A percentile compares a stretch with the other conserved stretches of the same genome.
phyloP scores from a whole-genome alignment of 441 rosid genomes.

The Flueggea neowawraea region DNA sequence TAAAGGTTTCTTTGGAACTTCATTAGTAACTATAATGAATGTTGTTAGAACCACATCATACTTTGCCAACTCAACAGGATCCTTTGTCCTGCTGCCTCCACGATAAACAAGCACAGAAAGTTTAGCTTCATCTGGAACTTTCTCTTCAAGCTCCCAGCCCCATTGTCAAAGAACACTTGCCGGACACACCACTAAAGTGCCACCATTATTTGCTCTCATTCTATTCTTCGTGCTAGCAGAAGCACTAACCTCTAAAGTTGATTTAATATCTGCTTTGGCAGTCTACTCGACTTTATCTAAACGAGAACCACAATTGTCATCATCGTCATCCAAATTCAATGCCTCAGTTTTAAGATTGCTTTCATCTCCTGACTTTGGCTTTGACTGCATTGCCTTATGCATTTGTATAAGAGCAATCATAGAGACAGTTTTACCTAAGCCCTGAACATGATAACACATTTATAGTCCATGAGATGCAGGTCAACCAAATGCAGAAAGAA shows the following conservation, averaged over 20 bases:
- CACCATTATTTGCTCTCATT: constrained; percentile 66
- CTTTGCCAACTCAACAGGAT: constrained; percentile 74
- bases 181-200: constrained; percentile 96
- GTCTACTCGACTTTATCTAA: constrained; percentile 32
- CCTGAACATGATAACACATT: constrained; percentile 45
- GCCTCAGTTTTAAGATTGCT: constrained; percentile 61
- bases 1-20: constrained; percentile 79
- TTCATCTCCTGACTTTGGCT: constrained; percentile 46
- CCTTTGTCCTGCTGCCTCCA: constrained; percentile 89
- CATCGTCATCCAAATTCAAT: constrained; percentile 85
- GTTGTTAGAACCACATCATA: constrained; percentile 95
- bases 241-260: constrained; percentile 42
- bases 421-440: constrained; percentile 98
- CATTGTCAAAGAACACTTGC: constrained; percentile 96
- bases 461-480: constrained; percentile 7
- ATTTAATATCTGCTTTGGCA: constrained; percentile 37
- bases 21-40: constrained; percentile 78
- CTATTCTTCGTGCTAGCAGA: constrained; percentile 36
- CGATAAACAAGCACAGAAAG: constrained; percentile 75
- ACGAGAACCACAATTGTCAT: constrained; percentile 38
- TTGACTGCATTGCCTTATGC: constrained; percentile 59
- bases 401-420: constrained; percentile 89
- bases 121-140: constrained; percentile 69
- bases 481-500: constrained; percentile 10
- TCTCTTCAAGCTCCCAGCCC: constrained; percentile 89